phyloP scores from a whole-genome alignment of 139 green algal genomes.

The Spirogloea muscicola region DNA sequence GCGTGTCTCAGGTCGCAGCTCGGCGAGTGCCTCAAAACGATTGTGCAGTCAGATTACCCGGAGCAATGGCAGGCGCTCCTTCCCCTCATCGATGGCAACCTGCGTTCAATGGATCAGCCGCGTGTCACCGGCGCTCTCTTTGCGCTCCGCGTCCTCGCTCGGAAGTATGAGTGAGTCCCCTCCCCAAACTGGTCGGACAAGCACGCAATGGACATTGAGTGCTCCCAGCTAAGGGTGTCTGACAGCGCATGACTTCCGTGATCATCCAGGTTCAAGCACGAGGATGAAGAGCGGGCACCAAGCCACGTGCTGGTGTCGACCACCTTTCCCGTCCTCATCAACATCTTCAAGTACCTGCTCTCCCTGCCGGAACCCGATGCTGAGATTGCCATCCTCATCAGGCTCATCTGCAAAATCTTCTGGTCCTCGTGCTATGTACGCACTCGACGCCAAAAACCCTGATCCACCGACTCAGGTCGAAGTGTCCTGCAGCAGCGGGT shows the following conservation, averaged over 20 bases:
- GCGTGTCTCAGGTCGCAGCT: conserved; percentile 66
- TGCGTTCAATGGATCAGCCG: conserved; percentile 63
- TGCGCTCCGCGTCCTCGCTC: conserved; percentile 74
- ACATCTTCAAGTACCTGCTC: conserved; percentile 64
- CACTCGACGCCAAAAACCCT: too few relatives aligned
- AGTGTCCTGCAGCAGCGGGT: too few relatives aligned
- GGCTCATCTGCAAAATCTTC: conserved; percentile 85
- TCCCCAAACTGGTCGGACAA: too few relatives aligned
- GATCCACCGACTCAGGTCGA: too few relatives aligned
- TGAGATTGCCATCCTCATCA: conserved; percentile 65
- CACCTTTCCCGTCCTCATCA: conserved; percentile 76
- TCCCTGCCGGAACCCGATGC: conserved; percentile 23
- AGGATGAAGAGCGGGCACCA: conserved; percentile 65
- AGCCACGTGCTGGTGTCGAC: conserved; percentile 56
- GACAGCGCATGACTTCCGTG: too few relatives aligned
- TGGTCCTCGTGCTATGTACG: conserved; percentile 81
- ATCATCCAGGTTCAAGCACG: conserved; percentile 80
- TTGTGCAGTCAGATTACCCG: conserved; percentile 83
- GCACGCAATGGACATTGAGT: too few relatives aligned
- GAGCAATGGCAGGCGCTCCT: conserved; percentile 79
- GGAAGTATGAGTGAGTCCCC: conserved; percentile 85
- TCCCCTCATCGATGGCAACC: conserved; percentile 49
- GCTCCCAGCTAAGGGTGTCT: too few relatives aligned
- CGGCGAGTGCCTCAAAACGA: conserved; percentile 72
- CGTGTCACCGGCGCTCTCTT: conserved; percentile 74